Conservation (phyloP, 129 eudicot species). For the Tagetes patula region DNA sequence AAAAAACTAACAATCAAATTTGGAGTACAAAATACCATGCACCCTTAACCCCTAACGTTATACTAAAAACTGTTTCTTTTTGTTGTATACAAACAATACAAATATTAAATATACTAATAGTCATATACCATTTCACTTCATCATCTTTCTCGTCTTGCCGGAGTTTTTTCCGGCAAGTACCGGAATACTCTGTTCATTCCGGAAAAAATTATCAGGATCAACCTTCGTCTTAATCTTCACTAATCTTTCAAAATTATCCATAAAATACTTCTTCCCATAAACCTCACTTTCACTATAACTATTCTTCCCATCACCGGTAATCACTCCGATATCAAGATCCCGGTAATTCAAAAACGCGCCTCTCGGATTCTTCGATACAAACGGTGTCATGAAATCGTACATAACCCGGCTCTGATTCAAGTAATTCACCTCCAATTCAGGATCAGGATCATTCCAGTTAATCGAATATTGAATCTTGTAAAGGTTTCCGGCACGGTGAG, state of each 20-base stretch:
- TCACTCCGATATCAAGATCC: conserved; percentile 56
- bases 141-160: conserved; percentile 37
- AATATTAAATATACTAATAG: neutral
- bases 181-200: conserved; percentile 52
- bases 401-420: conserved; percentile 39
- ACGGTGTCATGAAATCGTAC: conserved; percentile 50
- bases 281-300: conserved; percentile 41
- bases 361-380: conserved; percentile 48
- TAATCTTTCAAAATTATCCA: conserved; percentile 46
- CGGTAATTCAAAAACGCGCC: conserved; percentile 50
- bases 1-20: conserved; percentile 1
- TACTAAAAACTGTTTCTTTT: conserved; percentile 13
- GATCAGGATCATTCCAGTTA: conserved; percentile 41
- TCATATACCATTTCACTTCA: conserved; percentile 5
- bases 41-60: conserved; percentile 16
- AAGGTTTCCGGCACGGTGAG: conserved; percentile 51
- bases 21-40: conserved; percentile 17
- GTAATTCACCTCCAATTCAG: conserved; percentile 18
- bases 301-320: conserved; percentile 27
- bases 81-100: conserved; percentile 5
- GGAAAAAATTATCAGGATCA: conserved; percentile 49
- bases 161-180: conserved; percentile 20
- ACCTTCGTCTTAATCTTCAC: conserved; percentile 51
- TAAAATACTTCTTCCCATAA: conserved; percentile 50
- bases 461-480: conserved; percentile 48